These are phyloP conservation scores for Psilocybe subaeruginosa DNA, from an alignment of 768 basidiomycete species.

Conservation along the genomic window DNA sequence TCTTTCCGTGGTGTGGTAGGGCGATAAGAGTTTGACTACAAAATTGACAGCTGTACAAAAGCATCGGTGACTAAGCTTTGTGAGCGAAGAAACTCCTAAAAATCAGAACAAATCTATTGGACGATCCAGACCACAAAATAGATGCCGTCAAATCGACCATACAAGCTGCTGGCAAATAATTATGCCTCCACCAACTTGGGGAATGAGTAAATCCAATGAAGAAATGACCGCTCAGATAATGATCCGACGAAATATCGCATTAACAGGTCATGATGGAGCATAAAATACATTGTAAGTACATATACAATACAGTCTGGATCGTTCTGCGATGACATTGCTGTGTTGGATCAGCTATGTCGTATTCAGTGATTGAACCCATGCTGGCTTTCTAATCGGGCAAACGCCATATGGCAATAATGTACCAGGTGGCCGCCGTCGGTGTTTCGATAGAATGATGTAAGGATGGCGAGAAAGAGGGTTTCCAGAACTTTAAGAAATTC, in stretches of 20 bases:
- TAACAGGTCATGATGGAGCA: constrained; percentile 9
- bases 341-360: constrained; percentile 1
- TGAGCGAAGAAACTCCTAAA: neutral
- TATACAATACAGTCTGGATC: constrained; percentile 1
- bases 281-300: constrained; percentile 7
- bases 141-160: neutral
- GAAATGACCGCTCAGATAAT: constrained; percentile 1
- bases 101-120: neutral
- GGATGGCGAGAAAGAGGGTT: constrained; percentile 11
- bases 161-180: neutral
- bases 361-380: constrained; percentile 1
- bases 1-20: neutral
- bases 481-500: constrained; percentile 11
- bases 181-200: neutral
- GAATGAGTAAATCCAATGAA: neutral
- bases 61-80: neutral
- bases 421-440: constrained; percentile 1
- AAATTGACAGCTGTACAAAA: neutral
- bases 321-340: neutral
- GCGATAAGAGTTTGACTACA: no score
- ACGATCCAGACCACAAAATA: neutral
- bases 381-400: constrained; percentile 11
- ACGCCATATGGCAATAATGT: constrained; percentile 8
- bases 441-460: constrained; percentile 10
- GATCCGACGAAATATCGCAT: constrained; percentile 9